phyloP scores from a whole-genome alignment of 257 asterid species.

The Solanum ossicruentum region DNA sequence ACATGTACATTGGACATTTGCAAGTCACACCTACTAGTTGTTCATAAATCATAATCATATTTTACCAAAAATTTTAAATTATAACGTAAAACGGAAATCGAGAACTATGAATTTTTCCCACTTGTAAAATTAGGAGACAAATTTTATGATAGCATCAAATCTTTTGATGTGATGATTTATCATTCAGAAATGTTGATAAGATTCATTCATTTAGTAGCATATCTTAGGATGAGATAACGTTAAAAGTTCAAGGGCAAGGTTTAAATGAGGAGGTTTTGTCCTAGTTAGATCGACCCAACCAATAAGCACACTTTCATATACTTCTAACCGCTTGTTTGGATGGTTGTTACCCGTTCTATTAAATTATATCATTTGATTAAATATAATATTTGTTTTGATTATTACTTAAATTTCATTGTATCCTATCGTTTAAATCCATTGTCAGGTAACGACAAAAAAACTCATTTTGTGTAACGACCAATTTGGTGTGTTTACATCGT shows the following conservation, averaged over 20 bases:
- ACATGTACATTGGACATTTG: background rate
- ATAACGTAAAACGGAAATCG: background rate
- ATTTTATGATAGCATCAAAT: background rate
- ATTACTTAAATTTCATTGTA: too few relatives aligned
- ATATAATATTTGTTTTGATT: too few relatives aligned
- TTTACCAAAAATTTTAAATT: background rate
- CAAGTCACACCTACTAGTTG: background rate
- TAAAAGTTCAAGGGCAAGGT: background rate
- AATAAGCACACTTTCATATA: background rate
- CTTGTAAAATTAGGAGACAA: background rate
- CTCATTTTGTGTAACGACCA: too few relatives aligned
- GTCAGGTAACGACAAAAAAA: too few relatives aligned
- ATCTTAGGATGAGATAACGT: background rate
- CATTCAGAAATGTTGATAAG: background rate
- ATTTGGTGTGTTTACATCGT: too few relatives aligned
- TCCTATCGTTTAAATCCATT: too few relatives aligned
- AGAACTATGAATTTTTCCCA: background rate
- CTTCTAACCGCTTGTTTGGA: background rate
- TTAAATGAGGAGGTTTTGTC: background rate
- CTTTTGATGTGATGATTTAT: background rate
- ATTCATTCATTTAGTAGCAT: background rate
- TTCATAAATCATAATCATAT: background rate
- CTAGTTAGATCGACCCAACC: background rate
- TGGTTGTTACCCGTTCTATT: too few relatives aligned
- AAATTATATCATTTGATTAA: too few relatives aligned